Conservation (phyloP, 2,329 filamentous ascomycete species). For the Cercospora sp. region DNA sequence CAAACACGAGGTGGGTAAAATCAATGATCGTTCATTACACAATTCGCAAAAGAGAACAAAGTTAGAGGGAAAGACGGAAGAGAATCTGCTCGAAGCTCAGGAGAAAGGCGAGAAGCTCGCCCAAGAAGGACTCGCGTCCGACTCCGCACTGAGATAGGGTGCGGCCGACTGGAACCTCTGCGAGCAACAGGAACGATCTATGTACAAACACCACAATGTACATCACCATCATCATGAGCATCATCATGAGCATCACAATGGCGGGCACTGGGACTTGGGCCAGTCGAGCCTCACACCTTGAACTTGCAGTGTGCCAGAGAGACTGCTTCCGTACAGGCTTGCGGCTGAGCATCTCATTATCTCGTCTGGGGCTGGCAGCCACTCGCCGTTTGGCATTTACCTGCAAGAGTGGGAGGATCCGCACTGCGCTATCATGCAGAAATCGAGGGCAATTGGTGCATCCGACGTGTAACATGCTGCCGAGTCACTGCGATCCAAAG, state of each 20-base stretch:
- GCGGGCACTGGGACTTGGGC: neutral
- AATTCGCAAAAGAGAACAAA: conserved; percentile 34
- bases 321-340: neutral
- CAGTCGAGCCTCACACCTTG: neutral
- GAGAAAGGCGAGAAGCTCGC: conserved; percentile 30
- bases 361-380: too few relatives aligned
- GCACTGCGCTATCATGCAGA: too few relatives aligned
- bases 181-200: neutral
- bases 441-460: too few relatives aligned
- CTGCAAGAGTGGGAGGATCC: neutral
- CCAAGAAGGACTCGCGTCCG: conserved; percentile 24
- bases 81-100: conserved; percentile 32
- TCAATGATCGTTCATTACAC: conserved; percentile 32
- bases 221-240: neutral
- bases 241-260: neutral
- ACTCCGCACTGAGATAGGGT: conserved; percentile 20
- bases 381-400: too few relatives aligned
- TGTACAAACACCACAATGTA: neutral
- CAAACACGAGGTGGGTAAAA: conserved; percentile 35
- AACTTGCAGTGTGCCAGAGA: neutral
- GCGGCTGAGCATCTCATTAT: neutral
- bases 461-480: too few relatives aligned
- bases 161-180: neutral
- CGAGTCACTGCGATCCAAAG: too few relatives aligned
- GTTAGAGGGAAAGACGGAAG: conserved; percentile 32